A percentile compares a stretch with the other conserved stretches of the same genome.
Evolutionary conservation across 1,139 yeast species (phyloP).

Genomic region (Hyphopichia fennica): DNA sequence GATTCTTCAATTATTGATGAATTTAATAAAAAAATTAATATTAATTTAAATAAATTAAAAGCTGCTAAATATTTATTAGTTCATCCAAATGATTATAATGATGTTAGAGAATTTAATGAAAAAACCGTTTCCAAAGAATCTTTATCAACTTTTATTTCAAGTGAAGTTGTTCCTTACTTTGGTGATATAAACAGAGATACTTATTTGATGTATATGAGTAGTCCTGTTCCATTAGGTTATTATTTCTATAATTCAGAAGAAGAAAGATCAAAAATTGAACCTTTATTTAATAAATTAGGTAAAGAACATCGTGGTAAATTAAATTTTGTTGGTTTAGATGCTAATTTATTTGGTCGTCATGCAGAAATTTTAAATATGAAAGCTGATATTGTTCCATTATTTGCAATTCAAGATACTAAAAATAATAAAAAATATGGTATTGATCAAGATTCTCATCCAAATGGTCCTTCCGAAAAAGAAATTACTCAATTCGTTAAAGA

Average conservation of each 20-base stretch:
- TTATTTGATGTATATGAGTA: conserved; percentile 70
- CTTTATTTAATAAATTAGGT: conserved; percentile 61
- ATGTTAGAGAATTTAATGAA: conserved; percentile 27
- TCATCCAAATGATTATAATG: conserved; percentile 36
- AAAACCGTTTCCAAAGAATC: conserved; percentile 20
- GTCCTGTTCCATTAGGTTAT: conserved; percentile 81
- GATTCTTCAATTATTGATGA: conserved; percentile 34
- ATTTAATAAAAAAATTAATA: conserved; percentile 23
- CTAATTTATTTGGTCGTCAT: conserved; percentile 78
- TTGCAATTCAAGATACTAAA: conserved; percentile 77
- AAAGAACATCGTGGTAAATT: conserved; percentile 76
- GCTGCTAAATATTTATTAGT: conserved; percentile 34
- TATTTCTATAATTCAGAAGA: conserved; percentile 75
- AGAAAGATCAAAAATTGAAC: conserved; percentile 58
- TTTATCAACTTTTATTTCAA: conserved; percentile 57
- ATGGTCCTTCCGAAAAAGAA: conserved; percentile 38
- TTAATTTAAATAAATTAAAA: conserved; percentile 17
- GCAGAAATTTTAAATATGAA: conserved; percentile 86
- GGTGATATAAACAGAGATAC: conserved; percentile 90
- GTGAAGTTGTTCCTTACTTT: conserved; percentile 79
- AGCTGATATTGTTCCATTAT: conserved; percentile 80
- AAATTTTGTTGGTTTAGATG: conserved; percentile 88
- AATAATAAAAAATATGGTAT: conserved; percentile 76
- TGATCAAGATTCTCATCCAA: conserved; percentile 43
- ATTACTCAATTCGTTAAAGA: conserved; percentile 65